phyloP scores from a whole-genome alignment of 345 rosid genomes.

The Eucalyptus regnans region DNA sequence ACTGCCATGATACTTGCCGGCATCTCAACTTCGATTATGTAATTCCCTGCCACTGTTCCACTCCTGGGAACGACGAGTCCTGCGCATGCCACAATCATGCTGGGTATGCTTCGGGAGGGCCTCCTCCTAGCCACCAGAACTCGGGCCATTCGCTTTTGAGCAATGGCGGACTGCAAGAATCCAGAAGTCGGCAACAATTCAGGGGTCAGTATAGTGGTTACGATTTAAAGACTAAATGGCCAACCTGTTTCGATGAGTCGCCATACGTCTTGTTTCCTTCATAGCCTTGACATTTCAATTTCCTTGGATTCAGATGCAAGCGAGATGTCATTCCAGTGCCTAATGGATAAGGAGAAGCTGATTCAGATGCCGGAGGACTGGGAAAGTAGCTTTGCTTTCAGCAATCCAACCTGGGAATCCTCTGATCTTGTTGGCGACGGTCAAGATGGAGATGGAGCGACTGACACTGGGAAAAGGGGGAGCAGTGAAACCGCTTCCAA shows the following conservation, averaged over 20 bases:
- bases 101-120: not conserved
- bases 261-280: not conserved
- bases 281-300: not conserved
- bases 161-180: not conserved
- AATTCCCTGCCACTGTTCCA: not conserved
- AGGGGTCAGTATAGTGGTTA: not conserved
- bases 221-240: not conserved
- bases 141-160: not conserved
- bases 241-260: not conserved
- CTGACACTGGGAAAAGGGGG: not conserved
- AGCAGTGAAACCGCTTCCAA: not conserved
- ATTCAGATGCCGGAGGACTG: not conserved
- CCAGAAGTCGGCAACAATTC: not conserved
- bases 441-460: not conserved
- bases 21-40: not conserved
- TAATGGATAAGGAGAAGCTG: not conserved
- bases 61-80: not conserved
- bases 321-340: not conserved
- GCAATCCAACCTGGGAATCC: not conserved
- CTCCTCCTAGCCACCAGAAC: not conserved
- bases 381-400: not conserved
- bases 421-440: not conserved
- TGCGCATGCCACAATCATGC: not conserved
- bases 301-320: not conserved
- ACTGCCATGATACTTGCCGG: not conserved